These are phyloP conservation scores for Melastoma malabathricum DNA, from an alignment of 345 rosid genomes.

Conservation along the genomic window DNA sequence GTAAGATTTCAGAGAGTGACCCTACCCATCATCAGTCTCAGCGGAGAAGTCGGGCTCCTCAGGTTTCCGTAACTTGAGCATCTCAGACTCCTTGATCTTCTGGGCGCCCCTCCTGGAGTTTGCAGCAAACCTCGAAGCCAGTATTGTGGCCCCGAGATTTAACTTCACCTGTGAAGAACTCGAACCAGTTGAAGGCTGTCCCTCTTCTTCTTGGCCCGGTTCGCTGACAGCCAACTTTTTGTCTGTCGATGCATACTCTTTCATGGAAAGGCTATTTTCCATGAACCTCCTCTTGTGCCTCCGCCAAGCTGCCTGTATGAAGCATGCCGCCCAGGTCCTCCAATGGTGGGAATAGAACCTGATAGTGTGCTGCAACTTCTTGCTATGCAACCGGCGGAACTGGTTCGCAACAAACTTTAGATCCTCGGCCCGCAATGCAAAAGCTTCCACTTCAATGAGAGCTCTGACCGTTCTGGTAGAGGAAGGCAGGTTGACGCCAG, in stretches of 20 bases:
- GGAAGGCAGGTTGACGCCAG: slow-evolving; percentile 58
- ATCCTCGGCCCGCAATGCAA: slow-evolving; percentile 82
- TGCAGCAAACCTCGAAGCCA: slow-evolving; percentile 80
- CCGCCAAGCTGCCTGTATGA: slow-evolving; percentile 89
- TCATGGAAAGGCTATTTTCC: slow-evolving; percentile 27
- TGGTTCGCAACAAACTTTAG: slow-evolving; percentile 87
- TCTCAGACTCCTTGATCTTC: slow-evolving; percentile 43
- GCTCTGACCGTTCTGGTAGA: slow-evolving; percentile 91
- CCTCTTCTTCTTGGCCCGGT: slow-evolving; percentile 11
- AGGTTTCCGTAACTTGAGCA: slow-evolving; percentile 75
- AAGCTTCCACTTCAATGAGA: slow-evolving; percentile 82
- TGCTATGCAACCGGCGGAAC: slow-evolving; percentile 83
- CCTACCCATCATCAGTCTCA: slow-evolving; percentile 33
- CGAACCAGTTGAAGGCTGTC: slow-evolving; percentile 8
- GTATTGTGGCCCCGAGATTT: slow-evolving; percentile 52
- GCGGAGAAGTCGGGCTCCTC: slow-evolving; percentile 78
- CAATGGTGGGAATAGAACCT: slow-evolving; percentile 86
- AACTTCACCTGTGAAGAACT: slow-evolving; percentile 31
- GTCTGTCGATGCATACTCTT: slow-evolving; percentile 28
- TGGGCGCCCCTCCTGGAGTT: slow-evolving; percentile 73
- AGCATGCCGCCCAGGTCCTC: slow-evolving; percentile 96
- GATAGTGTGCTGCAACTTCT: slow-evolving; percentile 87
- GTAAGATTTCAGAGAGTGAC: neutral
- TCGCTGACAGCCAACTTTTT: slow-evolving; percentile 12
- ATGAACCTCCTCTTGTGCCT: slow-evolving; percentile 52